Conservation (phyloP, 2,329 filamentous ascomycete genomes). For the Tolypocladium guangdongense region DNA sequence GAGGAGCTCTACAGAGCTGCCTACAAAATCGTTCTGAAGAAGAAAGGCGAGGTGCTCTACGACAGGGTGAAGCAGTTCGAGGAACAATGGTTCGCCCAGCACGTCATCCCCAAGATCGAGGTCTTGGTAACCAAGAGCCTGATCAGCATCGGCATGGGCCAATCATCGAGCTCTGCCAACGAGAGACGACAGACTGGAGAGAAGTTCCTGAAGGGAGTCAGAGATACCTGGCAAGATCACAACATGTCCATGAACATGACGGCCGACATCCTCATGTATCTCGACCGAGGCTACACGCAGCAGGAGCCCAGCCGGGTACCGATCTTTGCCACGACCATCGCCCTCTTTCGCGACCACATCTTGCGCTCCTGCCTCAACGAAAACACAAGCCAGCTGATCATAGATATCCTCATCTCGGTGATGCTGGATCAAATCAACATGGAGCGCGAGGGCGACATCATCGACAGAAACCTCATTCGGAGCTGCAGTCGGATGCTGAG, state of each 20-base stretch:
- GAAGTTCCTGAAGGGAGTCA: slow-evolving; percentile 66
- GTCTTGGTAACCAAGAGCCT: slow-evolving; percentile 61
- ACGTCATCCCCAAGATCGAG: slow-evolving; percentile 62
- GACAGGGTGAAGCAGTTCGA: slow-evolving; percentile 72
- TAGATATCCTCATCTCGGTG: slow-evolving; percentile 67
- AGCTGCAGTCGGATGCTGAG: slow-evolving; percentile 86
- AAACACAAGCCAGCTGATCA: slow-evolving; percentile 42
- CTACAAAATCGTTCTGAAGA: slow-evolving; percentile 87
- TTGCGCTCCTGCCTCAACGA: slow-evolving; percentile 48
- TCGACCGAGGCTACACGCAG: slow-evolving; percentile 74
- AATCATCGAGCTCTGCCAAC: slow-evolving; percentile 53
- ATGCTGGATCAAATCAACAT: slow-evolving; percentile 85
- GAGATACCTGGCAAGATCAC: slow-evolving; percentile 77
- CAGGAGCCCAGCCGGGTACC: slow-evolving; percentile 56
- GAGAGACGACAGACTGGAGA: slow-evolving; percentile 75
- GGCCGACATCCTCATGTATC: slow-evolving; percentile 93
- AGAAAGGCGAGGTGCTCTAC: slow-evolving; percentile 75
- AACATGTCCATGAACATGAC: slow-evolving; percentile 93
- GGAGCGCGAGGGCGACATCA: slow-evolving; percentile 81
- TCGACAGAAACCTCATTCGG: slow-evolving; percentile 73
- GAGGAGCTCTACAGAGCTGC: slow-evolving; percentile 90
- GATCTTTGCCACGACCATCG: slow-evolving; percentile 78
- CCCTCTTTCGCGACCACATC: slow-evolving; percentile 78
- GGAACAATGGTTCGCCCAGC: slow-evolving; percentile 62
- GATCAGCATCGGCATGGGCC: slow-evolving; percentile 46